Evolutionary conservation across 148 eudicot species (phyloP).

Genomic region (Nyssa sinensis): DNA sequence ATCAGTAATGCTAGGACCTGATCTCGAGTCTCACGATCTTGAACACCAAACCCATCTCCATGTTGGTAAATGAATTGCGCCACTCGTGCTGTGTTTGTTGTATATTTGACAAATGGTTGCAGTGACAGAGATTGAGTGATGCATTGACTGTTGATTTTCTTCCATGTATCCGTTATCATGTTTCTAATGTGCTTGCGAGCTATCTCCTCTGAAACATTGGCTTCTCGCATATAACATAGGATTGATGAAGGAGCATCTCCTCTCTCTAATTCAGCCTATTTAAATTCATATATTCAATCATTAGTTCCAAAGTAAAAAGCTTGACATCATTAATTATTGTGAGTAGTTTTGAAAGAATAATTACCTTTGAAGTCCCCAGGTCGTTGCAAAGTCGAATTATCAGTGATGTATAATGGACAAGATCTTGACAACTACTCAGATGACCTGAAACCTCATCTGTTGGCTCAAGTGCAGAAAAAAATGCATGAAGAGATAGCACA

Average conservation of each 20-base stretch:
- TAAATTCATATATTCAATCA: background rate
- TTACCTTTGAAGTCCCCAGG: slow-evolving; percentile 46
- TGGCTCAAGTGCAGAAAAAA: slow-evolving; percentile 19
- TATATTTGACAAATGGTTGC: slow-evolving; percentile 19
- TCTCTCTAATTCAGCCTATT: slow-evolving; percentile 47
- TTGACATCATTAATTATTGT: too few species aligned
- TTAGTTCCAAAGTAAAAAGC: too few species aligned
- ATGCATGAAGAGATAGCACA: slow-evolving; percentile 32
- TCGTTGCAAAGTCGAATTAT: slow-evolving; percentile 55
- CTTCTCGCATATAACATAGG: slow-evolving; percentile 47
- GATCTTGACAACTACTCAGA: slow-evolving; percentile 19
- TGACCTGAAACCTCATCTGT: slow-evolving; percentile 7
- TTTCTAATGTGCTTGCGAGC: slow-evolving; percentile 34
- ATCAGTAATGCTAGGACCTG: slow-evolving; percentile 33
- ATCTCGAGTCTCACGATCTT: slow-evolving; percentile 29
- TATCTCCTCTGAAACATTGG: slow-evolving; percentile 35
- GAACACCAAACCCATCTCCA: slow-evolving; percentile 52
- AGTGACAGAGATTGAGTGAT: slow-evolving; percentile 4
- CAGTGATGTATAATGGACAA: slow-evolving; percentile 35
- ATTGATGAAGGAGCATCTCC: slow-evolving; percentile 53
- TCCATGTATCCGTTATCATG: slow-evolving; percentile 37
- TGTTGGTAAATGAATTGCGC: slow-evolving; percentile 44
- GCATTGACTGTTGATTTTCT: slow-evolving; percentile 33
- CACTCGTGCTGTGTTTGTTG: slow-evolving; percentile 42
- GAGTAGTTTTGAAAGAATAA: background rate